Percentiles rank a stretch among this genome's conserved stretches.
Evolutionary conservation across 1,284 basidiomycete genomes (phyloP).

Genomic region (Stereum hirsutum): DNA sequence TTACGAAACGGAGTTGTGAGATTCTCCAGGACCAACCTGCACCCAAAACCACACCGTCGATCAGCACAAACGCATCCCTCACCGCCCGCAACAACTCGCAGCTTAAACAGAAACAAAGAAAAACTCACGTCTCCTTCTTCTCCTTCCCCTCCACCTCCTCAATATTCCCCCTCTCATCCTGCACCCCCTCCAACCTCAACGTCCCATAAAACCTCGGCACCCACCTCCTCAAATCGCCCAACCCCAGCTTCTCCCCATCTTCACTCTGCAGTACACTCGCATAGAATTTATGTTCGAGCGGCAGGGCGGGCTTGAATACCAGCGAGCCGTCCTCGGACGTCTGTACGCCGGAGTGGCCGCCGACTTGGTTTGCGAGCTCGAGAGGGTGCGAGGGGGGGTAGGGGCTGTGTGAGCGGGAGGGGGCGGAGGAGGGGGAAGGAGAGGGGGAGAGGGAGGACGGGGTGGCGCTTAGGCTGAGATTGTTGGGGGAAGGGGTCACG

Average conservation of each 20-base stretch:
- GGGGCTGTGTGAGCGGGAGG: no score
- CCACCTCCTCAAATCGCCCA: constrained; percentile 41
- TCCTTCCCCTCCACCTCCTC: no score
- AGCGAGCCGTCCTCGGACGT: constrained; percentile 69
- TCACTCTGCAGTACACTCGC: constrained; percentile 42
- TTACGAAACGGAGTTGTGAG: constrained; percentile 62
- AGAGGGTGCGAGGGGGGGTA: not conserved
- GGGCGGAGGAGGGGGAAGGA: no score
- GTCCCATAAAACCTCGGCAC: constrained; percentile 74
- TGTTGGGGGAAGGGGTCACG: no score
- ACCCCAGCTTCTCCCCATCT: constrained; percentile 26
- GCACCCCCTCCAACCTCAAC: constrained; percentile 55
- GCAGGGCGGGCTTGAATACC: constrained; percentile 78
- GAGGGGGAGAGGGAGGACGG: no score
- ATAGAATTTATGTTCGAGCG: constrained; percentile 79
- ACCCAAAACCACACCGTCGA: constrained; percentile 1
- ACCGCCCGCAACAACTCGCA: no score
- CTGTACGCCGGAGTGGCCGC: constrained; percentile 78
- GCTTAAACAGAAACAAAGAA: no score
- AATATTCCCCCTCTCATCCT: constrained; percentile 9
- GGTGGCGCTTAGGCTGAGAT: no score
- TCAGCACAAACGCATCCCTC: constrained; percentile 2
- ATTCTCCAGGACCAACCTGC: constrained; percentile 75
- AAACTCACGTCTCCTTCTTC: no score
- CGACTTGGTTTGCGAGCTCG: constrained; percentile 61